Conservation (phyloP, 2,329 filamentous ascomycete genomes). For the Lachnum nothofagi region DNA sequence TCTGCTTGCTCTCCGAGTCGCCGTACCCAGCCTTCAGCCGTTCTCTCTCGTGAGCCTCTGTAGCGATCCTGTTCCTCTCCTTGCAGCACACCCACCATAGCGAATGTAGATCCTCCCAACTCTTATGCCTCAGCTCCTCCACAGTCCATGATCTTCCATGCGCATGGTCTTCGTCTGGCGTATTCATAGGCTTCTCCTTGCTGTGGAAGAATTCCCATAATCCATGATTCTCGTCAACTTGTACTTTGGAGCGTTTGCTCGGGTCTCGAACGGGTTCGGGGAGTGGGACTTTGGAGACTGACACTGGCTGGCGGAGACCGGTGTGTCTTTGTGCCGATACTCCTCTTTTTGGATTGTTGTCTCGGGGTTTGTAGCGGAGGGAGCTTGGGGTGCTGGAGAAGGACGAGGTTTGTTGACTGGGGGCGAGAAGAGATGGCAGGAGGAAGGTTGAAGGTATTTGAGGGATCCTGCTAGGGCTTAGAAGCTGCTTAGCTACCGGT, state of each 20-base stretch:
- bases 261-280: constrained; percentile 64
- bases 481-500: constrained; percentile 20
- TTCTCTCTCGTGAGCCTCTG: constrained; percentile 63
- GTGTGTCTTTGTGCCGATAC: constrained; percentile 76
- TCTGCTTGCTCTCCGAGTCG: constrained; percentile 56
- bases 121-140: constrained; percentile 80
- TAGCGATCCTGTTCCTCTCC: constrained; percentile 86
- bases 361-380: constrained; percentile 47
- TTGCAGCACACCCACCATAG: constrained; percentile 94
- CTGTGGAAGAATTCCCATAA: constrained; percentile 88
- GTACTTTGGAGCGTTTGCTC: constrained; percentile 49
- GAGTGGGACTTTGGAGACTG: constrained; percentile 65
- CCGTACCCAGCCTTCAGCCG: constrained; percentile 70
- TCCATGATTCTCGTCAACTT: constrained; percentile 68
- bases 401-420: constrained; percentile 25
- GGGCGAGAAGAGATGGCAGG: constrained; percentile 26
- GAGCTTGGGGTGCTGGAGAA: constrained; percentile 31
- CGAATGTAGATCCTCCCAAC: constrained; percentile 86
- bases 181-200: constrained; percentile 61
- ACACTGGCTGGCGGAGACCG: constrained; percentile 68
- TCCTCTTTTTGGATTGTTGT: constrained; percentile 75
- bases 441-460: constrained; percentile 30
- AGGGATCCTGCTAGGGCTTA: constrained; percentile 14
- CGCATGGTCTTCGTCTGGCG: constrained; percentile 63
- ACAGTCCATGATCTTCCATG: constrained; percentile 81